Base-by-base conservation (phyloP, 140 eudicot species). In the Ambrosia hybrid region DNA sequence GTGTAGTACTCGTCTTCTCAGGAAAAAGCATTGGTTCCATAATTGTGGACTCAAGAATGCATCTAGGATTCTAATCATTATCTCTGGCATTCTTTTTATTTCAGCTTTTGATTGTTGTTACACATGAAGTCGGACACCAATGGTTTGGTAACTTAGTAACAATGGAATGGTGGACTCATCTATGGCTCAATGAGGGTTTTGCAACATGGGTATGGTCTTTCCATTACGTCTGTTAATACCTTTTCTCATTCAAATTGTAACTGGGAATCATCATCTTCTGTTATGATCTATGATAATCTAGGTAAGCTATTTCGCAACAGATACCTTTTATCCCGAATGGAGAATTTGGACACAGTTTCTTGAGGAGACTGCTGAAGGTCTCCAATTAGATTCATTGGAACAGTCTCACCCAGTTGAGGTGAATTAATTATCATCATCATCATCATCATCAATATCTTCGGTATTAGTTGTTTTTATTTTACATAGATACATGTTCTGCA, bases 101-200 rank as follows among this genome's bases (percentile, higher is more conserved):
- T 53, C 76, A 82, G 85, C 83, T 83, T 70, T 68, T 82, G 57
- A 70, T 85, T 53, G 87, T 85, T 79, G 83, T 70, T 30, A 82
- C 90, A 13, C 90, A 85, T 76, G 87, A 80, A 82, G 85, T 85
- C 76, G 85, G 79, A 73, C 85, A 79, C 57, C 90, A 85, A 33
- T 82, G 87, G 90, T 85, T 82, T 73, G 90, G 90, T n/a, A 85
- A 85, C 80, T 71, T 82, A 59, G 90, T 82, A 62, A 77, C 90
- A 45, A 64, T 82, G 85, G 90, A 85, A 76, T 85, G 90, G 90
- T 85, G 87, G 90, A 82, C 87, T 67, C 81, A 82, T 82, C 43
- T 85, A 75, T 85, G 90, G 90, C 80, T 82, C 26, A 85, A 85
- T 34, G 90, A 85, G 49, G 90, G 90, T 67, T 85, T 85, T 76